Conservation (phyloP, 768 basidiomycete genomes). For the Mrakia frigida region DNA sequence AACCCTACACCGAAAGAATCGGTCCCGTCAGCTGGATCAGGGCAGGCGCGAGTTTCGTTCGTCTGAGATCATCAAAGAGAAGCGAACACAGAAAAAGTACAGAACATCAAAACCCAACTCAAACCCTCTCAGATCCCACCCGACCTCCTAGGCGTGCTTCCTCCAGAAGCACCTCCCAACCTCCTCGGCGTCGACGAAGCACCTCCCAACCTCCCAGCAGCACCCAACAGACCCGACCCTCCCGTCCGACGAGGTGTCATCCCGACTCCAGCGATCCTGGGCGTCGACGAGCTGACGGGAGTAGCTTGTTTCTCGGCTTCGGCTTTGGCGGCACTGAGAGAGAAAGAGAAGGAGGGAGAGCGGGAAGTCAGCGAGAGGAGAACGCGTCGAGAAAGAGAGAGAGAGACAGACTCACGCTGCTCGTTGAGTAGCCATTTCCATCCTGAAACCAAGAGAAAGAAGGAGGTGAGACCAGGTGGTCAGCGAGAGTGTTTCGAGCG, state of each 20-base stretch:
- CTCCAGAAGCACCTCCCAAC: neutral
- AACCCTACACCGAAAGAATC: too few relatives aligned
- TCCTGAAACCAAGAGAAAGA: conserved; percentile 38
- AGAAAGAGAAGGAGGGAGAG: neutral
- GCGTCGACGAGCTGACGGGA: conserved; percentile 37
- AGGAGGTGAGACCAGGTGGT: neutral
- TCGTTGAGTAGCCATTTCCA: conserved; percentile 67
- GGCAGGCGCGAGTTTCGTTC: too few relatives aligned
- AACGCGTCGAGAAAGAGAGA: neutral
- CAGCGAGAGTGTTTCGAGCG: neutral
- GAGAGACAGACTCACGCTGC: conserved; percentile 39
- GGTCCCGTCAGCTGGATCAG: too few relatives aligned
- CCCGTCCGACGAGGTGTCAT: conserved; percentile 41
- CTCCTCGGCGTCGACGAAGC: neutral
- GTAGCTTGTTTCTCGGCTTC: conserved; percentile 39
- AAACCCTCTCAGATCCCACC: neutral
- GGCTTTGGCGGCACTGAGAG: conserved; percentile 39
- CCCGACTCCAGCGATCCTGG: conserved; percentile 39
- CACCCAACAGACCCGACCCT: conserved; percentile 6
- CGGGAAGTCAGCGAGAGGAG: neutral
- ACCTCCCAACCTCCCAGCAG: conserved; percentile 9
- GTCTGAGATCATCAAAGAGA: neutral
- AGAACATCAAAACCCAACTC: neutral
- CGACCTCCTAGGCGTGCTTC: conserved; percentile 11
- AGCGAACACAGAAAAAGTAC: neutral